phyloP scores from a whole-genome alignment of 73 alveolate species.

The Tetrahymena borealis region DNA sequence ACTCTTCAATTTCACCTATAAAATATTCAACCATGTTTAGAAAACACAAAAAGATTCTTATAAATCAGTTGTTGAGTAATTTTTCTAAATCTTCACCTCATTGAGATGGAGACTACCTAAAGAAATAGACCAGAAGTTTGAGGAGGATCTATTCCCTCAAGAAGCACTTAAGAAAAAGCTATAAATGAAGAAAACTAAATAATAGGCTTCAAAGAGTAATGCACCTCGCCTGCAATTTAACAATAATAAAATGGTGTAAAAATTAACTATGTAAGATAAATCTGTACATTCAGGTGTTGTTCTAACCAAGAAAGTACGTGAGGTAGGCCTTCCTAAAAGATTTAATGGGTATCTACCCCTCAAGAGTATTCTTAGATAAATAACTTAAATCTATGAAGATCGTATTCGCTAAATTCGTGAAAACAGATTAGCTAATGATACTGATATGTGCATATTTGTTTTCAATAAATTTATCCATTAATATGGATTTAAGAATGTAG shows the following conservation, averaged over 20 bases:
- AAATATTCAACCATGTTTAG: not conserved
- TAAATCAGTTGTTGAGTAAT: not conserved
- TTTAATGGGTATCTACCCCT: not conserved
- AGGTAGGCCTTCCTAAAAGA: not conserved
- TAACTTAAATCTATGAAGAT: not conserved
- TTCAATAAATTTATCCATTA: not conserved
- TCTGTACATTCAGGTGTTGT: not conserved
- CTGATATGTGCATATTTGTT: not conserved
- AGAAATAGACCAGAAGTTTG: not conserved
- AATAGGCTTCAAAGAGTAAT: not conserved
- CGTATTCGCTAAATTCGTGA: not conserved
- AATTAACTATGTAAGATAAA: not conserved
- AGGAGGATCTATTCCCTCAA: not conserved
- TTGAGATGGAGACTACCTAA: not conserved
- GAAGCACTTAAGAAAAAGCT: not conserved
- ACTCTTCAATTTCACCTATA: not conserved
- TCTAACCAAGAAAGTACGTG: not conserved
- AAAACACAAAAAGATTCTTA: not conserved
- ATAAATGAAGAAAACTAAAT: not conserved
- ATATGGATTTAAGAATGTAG: not conserved
- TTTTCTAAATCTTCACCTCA: not conserved
- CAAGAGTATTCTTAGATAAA: not conserved
- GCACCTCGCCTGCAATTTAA: not conserved
- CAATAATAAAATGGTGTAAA: not conserved
- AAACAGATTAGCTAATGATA: not conserved